These are phyloP conservation scores for Claviceps lovelessii DNA, from an alignment of 2,329 filamentous ascomycete species.

Conservation along the genomic window DNA sequence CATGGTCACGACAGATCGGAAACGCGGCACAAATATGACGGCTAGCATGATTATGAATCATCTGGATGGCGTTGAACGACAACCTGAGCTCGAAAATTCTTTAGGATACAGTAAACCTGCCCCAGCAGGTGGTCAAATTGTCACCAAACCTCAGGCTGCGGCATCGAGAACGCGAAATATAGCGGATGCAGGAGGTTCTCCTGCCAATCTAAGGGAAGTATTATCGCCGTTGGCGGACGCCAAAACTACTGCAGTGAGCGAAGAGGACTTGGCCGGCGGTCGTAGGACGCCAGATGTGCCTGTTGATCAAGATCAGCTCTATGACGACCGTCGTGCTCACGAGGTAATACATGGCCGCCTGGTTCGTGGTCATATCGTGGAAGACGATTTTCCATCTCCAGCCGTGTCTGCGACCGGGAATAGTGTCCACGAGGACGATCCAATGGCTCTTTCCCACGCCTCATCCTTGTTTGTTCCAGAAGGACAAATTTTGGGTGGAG, in stretches of 20 bases:
- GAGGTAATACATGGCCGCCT: slow-evolving; percentile 87
- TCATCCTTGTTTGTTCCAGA: slow-evolving; percentile 67
- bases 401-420: slow-evolving; percentile 54
- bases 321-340: slow-evolving; percentile 66
- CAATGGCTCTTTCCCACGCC: slow-evolving; percentile 65
- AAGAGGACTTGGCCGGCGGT: slow-evolving; percentile 10
- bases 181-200: slow-evolving; percentile 30
- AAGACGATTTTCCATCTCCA: slow-evolving; percentile 80
- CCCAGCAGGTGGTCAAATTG: slow-evolving; percentile 10
- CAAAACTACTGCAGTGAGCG: slow-evolving; percentile 5
- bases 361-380: slow-evolving; percentile 87
- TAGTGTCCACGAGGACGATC: slow-evolving; percentile 55
- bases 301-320: slow-evolving; percentile 32
- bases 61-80: slow-evolving; percentile 44
- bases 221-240: slow-evolving; percentile 5
- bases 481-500: slow-evolving; percentile 60
- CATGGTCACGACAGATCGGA: slow-evolving; percentile 77
- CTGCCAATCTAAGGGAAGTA: slow-evolving; percentile 17
- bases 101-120: slow-evolving; percentile 9
- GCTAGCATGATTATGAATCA: slow-evolving; percentile 65
- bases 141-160: slow-evolving; percentile 10
- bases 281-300: slow-evolving; percentile 14
- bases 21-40: slow-evolving; percentile 54
- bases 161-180: slow-evolving; percentile 9
- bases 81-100: slow-evolving; percentile 25